Conservation (phyloP, 2,329 filamentous ascomycete species). For the Cytospora leucostoma region DNA sequence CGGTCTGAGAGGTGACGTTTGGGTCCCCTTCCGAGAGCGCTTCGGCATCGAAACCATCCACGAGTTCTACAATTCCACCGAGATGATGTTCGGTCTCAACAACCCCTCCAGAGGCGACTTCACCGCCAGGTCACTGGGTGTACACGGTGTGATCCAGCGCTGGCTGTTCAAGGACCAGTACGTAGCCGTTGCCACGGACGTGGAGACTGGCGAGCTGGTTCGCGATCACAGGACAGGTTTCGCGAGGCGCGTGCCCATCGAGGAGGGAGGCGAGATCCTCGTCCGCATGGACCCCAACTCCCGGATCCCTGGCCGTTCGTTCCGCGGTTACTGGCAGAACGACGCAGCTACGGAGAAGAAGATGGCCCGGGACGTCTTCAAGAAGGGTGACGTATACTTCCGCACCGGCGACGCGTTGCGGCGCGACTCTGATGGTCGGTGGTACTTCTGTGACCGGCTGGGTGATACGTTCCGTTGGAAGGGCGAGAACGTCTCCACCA, state of each 20-base stretch:
- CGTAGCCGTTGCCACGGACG: constrained; percentile 69
- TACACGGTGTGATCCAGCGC: constrained; percentile 67
- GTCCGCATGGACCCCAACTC: constrained; percentile 52
- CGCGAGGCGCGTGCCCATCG: constrained; percentile 62
- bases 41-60: constrained; percentile 63
- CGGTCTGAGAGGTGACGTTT: constrained; percentile 69
- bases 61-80: constrained; percentile 79
- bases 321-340: constrained; percentile 72
- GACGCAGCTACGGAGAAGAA: constrained; percentile 67
- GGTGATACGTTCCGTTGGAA: constrained; percentile 79
- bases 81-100: constrained; percentile 65
- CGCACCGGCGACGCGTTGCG: constrained; percentile 68
- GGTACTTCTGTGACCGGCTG: constrained; percentile 69
- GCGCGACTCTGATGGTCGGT: constrained; percentile 62
- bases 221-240: constrained; percentile 70
- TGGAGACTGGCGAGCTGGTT: constrained; percentile 66
- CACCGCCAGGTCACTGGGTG: constrained; percentile 64
- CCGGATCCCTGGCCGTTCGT: constrained; percentile 50
- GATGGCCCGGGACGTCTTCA: constrained; percentile 64
- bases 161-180: constrained; percentile 53
- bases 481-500: constrained; percentile 66
- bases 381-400: constrained; percentile 68
- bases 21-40: constrained; percentile 63
- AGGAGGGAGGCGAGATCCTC: constrained; percentile 74
- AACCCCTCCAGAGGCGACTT: constrained; percentile 65